Evolutionary conservation across 257 asterid genomes (phyloP), one percentile per base, ranked within the genome.

Genomic region (Galeopsis tetrahit): DNA sequence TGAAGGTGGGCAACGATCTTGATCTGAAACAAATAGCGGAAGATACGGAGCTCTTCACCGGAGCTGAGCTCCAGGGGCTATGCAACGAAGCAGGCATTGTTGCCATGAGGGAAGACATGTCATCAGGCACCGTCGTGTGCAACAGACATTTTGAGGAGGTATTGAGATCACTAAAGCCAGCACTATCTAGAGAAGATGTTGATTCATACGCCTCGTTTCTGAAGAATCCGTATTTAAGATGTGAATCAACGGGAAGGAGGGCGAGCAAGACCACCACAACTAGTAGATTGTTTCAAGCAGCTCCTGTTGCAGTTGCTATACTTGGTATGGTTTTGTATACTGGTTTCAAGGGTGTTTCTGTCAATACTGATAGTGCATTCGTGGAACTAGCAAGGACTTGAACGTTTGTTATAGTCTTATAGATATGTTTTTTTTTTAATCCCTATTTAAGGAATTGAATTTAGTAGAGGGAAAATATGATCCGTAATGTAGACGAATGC

Each of bases 1-100:
- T 91, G 96, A 85, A 82, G 69, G 74, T 88, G 63, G 83, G 71
- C 10, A 31, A 61, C 7, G 95, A 88, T 17, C 86, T 94, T 60
- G 85, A 91, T 74, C 93, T 94, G 53, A 74, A 70, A 68, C 83
- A 74, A 56, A 84, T 91, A 51, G 97, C 98, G 36, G 84, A 82
- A 75, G 83, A 77, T 4, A 89, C 98, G 0, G 95, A 91, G 61
- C 90, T 85, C 72, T 88, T 85, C 84, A 89, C 96, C 0, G 98
- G 98, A 56, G 98, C 98, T 3, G 98, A 94, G 81, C 79, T 94
- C 55, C 96, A 87, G 76, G 92, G 93, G 1, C 81, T 94, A 17
- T 94, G 99, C 86, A 76, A 80, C 49, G 97, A 92, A 87, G 97
- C 96, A 6, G 99, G 96, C 63, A 89, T 88, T 1, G 87, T 85